These are phyloP conservation scores for Aquilaria agallochum DNA, from an alignment of 441 rosid species.

Conservation along the genomic window DNA sequence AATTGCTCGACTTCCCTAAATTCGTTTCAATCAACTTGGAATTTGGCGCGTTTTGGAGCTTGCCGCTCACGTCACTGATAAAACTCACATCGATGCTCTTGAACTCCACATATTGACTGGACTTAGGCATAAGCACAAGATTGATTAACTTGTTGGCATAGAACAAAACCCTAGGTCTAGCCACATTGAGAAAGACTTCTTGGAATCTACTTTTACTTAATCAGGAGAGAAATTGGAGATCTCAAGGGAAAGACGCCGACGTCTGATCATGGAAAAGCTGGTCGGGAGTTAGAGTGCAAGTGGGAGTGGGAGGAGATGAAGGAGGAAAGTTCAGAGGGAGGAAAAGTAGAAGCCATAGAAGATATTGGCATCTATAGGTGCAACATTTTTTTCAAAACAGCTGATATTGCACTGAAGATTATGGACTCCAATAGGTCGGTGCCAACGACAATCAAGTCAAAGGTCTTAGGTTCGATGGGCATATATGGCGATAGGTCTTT, in stretches of 20 bases:
- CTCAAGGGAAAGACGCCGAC: conserved; percentile 42
- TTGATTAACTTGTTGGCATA: conserved; percentile 72
- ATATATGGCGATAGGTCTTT: conserved; percentile 55
- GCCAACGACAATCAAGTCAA: conserved; percentile 72
- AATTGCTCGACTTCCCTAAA: too few species aligned
- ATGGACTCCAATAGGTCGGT: conserved; percentile 74
- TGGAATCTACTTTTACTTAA: conserved; percentile 30
- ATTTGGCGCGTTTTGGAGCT: conserved; percentile 61
- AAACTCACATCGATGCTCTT: conserved; percentile 79
- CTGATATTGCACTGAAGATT: conserved; percentile 65
- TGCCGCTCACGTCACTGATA: conserved; percentile 46
- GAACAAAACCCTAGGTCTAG: conserved; percentile 74
- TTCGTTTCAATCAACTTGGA: conserved; percentile 15
- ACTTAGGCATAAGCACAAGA: conserved; percentile 57
- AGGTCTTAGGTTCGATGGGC: conserved; percentile 63
- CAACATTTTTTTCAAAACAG: conserved; percentile 66
- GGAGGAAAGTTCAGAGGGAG: conserved; percentile 61
- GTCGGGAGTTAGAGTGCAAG: conserved; percentile 11
- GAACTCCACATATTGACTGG: conserved; percentile 75
- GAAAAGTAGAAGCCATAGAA: conserved; percentile 90
- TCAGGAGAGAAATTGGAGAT: conserved; percentile 42
- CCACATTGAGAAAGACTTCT: conserved; percentile 56
- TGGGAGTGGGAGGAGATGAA: conserved; percentile 49
- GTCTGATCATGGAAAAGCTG: conserved; percentile 9
- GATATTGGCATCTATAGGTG: conserved; percentile 80